Percentiles rank a stretch among this genome's conserved stretches.
Evolutionary conservation across 805 yeast genomes (phyloP).

Genomic region (Debaryomyces maramus): DNA sequence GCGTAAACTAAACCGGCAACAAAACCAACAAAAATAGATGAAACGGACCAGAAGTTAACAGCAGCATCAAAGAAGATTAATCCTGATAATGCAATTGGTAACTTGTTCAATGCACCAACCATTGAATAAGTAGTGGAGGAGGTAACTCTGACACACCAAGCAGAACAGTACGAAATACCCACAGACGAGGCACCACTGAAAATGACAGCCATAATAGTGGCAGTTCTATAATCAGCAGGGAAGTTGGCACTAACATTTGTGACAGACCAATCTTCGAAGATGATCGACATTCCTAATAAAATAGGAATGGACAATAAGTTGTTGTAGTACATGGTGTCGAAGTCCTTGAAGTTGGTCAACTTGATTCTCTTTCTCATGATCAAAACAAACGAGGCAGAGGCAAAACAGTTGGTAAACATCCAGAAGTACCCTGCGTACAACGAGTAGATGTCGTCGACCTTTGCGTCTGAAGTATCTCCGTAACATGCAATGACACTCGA

Average conservation of each 20-base stretch:
- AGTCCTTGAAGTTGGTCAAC: slow-evolving; percentile 93
- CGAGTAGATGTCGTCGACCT: slow-evolving; percentile 44
- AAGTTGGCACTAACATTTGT: slow-evolving; percentile 74
- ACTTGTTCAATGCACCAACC: slow-evolving; percentile 98
- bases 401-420: slow-evolving; percentile 94
- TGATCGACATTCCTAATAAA: slow-evolving; percentile 68
- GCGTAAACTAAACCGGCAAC: slow-evolving; percentile 95
- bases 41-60: slow-evolving; percentile 85
- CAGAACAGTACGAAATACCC: slow-evolving; percentile 97
- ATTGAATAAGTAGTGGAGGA: slow-evolving; percentile 97
- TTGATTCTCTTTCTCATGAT: slow-evolving; percentile 97
- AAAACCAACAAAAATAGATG: slow-evolving; percentile 92
- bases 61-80: slow-evolving; percentile 93
- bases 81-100: slow-evolving; percentile 96
- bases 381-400: slow-evolving; percentile 90
- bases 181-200: slow-evolving; percentile 93
- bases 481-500: slow-evolving; percentile 95
- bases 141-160: slow-evolving; percentile 99
- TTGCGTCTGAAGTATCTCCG: slow-evolving; percentile 62
- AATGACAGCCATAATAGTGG: slow-evolving; percentile 79
- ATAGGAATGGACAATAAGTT: slow-evolving; percentile 92
- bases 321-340: slow-evolving; percentile 98
- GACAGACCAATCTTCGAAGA: slow-evolving; percentile 91
- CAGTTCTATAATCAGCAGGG: slow-evolving; percentile 66
- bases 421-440: slow-evolving; percentile 80